Base-by-base conservation (phyloP, 179 eudicot species). In the Silene vulgaris region DNA sequence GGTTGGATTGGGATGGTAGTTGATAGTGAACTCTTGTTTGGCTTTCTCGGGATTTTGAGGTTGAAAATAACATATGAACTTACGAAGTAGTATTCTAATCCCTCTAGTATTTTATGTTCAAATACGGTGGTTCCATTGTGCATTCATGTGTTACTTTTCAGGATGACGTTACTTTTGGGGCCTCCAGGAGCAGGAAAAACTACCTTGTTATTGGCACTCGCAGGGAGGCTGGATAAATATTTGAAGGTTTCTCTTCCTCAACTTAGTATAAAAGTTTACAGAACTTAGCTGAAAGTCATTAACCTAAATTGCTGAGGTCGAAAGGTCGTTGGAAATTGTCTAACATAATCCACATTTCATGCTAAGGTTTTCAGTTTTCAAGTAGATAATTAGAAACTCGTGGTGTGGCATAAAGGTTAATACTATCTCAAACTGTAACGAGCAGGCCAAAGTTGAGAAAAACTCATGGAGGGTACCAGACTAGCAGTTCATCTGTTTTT, bases 131-230 rank as follows among this genome's bases (percentile, higher is more conserved):
- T 35, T 35, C 40, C 40, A 72, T 56, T 29, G 37, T 76, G 57
- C 4, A 76, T 71, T 75, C 67, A 56, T 72, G 70, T 67, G 72
- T 65, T 69, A 12, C 45, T 68, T 69, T 40, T 61, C 80, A 81
- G 80, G 84, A 81, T 81, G 80, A 77, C 84, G 32, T 52, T 81
- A 59, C 78, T 81, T 61, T 45, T 81, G 75, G 84, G 84, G 69
- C 84, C 80, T 70, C 84, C 84, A 26, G 72, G 75, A 48, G 70
- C 84, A 61, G 84, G 84, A 30, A 81, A 81, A 77, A 77, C 80
- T 37, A 81, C 78, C 0, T 43, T 81, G 2, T 75, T 81, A 29
- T 8, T 57, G 71, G 80, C 83, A 70, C 75, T 81, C 12, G 80
- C 84, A 0, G 80, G 80, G 59, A 77, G 72, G 57, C 57, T 74